phyloP scores from a whole-genome alignment of 2,329 filamentous ascomycete genomes.

The Scleromitrula shiraiana region DNA sequence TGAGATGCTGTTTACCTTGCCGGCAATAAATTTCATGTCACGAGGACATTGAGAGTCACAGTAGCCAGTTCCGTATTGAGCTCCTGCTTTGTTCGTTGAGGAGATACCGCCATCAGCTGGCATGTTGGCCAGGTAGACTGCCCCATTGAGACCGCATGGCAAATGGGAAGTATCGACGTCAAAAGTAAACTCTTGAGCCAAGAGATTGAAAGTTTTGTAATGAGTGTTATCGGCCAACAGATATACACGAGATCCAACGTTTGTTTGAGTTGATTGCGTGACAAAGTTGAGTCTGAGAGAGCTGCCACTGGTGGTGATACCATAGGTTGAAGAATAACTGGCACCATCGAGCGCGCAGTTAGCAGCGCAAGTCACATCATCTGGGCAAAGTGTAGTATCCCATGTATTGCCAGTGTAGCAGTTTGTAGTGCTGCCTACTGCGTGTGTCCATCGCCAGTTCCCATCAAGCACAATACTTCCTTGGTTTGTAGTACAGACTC shows the following conservation, averaged over 20 bases:
- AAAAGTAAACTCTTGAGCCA: slow-evolving; percentile 64
- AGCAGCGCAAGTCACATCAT: slow-evolving; percentile 36
- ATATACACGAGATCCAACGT: slow-evolving; percentile 51
- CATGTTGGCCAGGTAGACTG: slow-evolving; percentile 60
- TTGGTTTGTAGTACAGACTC: slow-evolving; percentile 39
- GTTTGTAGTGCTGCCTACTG: slow-evolving; percentile 30
- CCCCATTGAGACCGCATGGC: slow-evolving; percentile 64
- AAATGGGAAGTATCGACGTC: slow-evolving; percentile 63
- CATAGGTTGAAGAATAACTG: slow-evolving; percentile 44
- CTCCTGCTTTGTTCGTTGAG: slow-evolving; percentile 46
- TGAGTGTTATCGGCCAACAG: slow-evolving; percentile 52
- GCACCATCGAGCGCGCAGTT: slow-evolving; percentile 48
- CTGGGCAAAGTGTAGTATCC: slow-evolving; percentile 36
- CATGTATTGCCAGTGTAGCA: slow-evolving; percentile 38
- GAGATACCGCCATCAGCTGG: slow-evolving; percentile 49
- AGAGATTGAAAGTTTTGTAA: slow-evolving; percentile 58
- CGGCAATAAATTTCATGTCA: slow-evolving; percentile 46
- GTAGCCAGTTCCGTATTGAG: slow-evolving; percentile 55
- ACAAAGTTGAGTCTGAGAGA: slow-evolving; percentile 49
- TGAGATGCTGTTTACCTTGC: slow-evolving; percentile 31
- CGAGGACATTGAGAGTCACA: slow-evolving; percentile 52
- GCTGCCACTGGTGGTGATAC: slow-evolving; percentile 44
- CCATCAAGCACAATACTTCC: slow-evolving; percentile 45
- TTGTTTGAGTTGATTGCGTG: slow-evolving; percentile 39
- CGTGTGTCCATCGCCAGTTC: slow-evolving; percentile 53